Evolutionary conservation across 129 eudicot genomes (phyloP).

Genomic region (Flaveria brownii): DNA sequence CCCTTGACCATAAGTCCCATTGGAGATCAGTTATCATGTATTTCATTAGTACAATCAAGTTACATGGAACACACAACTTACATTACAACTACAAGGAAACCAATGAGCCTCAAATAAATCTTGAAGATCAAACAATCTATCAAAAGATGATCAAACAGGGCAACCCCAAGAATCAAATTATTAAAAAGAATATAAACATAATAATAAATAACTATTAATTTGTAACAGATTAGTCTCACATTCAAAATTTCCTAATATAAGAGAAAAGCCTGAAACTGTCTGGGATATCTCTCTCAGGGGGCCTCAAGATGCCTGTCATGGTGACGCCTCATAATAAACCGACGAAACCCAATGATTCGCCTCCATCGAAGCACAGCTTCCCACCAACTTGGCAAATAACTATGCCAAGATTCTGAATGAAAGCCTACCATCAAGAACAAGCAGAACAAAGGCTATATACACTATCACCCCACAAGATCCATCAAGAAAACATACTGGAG

Average conservation of each 20-base stretch:
- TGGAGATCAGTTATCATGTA: neutral
- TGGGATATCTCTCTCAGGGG: neutral
- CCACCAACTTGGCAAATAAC: neutral
- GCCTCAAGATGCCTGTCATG: constrained; percentile 1
- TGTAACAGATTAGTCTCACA: constrained; percentile 13
- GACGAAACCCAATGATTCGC: neutral
- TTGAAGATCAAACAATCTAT: neutral
- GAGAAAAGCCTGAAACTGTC: constrained; percentile 8
- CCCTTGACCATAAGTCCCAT: neutral
- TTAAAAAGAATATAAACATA: constrained; percentile 6
- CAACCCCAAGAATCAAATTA: constrained; percentile 16
- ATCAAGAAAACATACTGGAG: constrained; percentile 11
- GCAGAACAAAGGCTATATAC: constrained; percentile 1
- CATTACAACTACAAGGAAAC: neutral
- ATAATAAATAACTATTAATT: constrained; percentile 1
- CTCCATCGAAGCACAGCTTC: constrained; percentile 10
- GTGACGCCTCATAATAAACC: neutral
- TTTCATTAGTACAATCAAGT: neutral
- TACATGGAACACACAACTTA: neutral
- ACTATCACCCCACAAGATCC: constrained; percentile 7
- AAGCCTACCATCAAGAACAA: constrained; percentile 6
- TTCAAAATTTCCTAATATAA: constrained; percentile 18
- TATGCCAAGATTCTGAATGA: constrained; percentile 11
- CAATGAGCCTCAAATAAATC: neutral
- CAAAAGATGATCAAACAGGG: neutral